Conservation (phyloP, 2,329 filamentous ascomycete genomes). For the Trichoderma sp. region DNA sequence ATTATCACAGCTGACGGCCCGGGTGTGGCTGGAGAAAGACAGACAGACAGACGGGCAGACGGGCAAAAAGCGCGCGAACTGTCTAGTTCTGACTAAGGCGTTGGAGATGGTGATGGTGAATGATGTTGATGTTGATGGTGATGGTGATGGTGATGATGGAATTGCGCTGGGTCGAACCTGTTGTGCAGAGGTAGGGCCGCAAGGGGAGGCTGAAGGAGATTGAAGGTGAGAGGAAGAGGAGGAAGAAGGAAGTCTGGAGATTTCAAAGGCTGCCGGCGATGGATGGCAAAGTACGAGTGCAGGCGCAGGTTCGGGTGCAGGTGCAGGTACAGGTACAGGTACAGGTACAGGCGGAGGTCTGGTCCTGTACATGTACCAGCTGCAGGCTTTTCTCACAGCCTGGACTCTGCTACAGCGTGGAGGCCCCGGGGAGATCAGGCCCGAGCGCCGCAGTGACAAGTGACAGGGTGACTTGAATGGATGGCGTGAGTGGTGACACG, state of each 20-base stretch:
- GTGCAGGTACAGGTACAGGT: background rate
- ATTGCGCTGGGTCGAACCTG: background rate
- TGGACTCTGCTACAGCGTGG: background rate
- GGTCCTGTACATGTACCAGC: background rate
- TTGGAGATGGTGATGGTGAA: background rate
- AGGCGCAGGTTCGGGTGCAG: background rate
- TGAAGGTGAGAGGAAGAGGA: background rate
- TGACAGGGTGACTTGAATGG: background rate
- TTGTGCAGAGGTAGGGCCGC: background rate
- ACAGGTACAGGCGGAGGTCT: background rate
- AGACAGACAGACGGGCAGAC: background rate
- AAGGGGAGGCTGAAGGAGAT: background rate
- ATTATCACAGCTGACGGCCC: slow-evolving; percentile 5
- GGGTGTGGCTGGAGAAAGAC: slow-evolving; percentile 8
- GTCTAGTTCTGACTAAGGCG: background rate
- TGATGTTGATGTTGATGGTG: background rate
- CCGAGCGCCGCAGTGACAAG: slow-evolving; percentile 5
- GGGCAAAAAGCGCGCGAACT: background rate
- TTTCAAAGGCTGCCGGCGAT: background rate
- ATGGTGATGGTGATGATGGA: background rate
- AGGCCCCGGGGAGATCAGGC: slow-evolving; percentile 6
- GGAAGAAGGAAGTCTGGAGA: background rate
- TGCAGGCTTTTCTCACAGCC: background rate
- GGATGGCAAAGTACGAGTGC: slow-evolving; percentile 2
- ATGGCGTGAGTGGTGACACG: background rate